A percentile compares a stretch with the other conserved stretches of the same genome.
Evolutionary conservation across 495 filamentous ascomycete genomes (phyloP).

Genomic region (Aspergillus incahuasiensis): DNA sequence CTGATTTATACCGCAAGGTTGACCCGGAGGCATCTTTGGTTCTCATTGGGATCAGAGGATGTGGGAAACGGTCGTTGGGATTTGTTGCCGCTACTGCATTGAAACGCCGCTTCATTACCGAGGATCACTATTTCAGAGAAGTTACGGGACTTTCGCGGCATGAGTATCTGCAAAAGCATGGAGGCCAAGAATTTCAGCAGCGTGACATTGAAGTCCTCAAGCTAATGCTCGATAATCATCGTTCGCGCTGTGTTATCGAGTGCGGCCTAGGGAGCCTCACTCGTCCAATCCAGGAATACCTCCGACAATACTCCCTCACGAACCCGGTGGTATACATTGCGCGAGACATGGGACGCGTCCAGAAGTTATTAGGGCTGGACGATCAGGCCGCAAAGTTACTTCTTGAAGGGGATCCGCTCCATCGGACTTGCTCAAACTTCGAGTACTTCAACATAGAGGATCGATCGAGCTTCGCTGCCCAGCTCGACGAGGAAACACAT

Average conservation of each 20-base stretch:
- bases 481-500: constrained; percentile 28
- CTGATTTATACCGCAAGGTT: constrained; percentile 50
- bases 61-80: constrained; percentile 73
- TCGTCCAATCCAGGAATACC: constrained; percentile 51
- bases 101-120: constrained; percentile 68
- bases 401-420: constrained; percentile 47
- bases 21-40: constrained; percentile 66
- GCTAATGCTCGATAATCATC: constrained; percentile 60
- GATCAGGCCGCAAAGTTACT: constrained; percentile 51
- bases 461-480: constrained; percentile 22
- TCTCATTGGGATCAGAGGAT: constrained; percentile 70
- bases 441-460: constrained; percentile 74
- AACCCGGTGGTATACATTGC: constrained; percentile 73
- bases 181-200: constrained; percentile 60
- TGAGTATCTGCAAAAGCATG: constrained; percentile 58
- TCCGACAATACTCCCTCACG: constrained; percentile 54
- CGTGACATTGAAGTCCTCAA: constrained; percentile 63
- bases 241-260: constrained; percentile 64
- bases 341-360: constrained; percentile 63
- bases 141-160: constrained; percentile 60
- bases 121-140: constrained; percentile 71
- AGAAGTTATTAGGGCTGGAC: constrained; percentile 55
- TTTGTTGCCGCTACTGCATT: constrained; percentile 75
- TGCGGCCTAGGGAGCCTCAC: constrained; percentile 59
- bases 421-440: constrained; percentile 67